phyloP scores from a whole-genome alignment of 306 rosid genomes.

The Mimosa pudica region DNA sequence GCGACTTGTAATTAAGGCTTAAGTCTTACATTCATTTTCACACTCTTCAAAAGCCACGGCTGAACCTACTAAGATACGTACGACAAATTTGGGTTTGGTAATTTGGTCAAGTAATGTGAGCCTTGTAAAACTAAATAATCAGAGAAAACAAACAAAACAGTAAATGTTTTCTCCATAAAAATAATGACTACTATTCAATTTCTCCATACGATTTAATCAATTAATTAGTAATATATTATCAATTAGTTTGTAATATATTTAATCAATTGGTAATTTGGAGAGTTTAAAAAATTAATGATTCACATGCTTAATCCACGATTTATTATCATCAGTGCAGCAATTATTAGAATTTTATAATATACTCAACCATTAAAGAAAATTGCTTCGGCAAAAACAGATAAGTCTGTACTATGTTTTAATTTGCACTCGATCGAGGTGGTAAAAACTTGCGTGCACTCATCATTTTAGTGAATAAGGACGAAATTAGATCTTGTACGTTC shows the following conservation, averaged over 20 bases:
- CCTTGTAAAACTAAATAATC: neutral
- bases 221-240: too few species aligned
- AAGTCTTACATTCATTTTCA: neutral
- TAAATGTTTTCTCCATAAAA: neutral
- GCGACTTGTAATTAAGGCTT: neutral
- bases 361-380: neutral
- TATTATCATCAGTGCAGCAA: neutral
- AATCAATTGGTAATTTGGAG: too few species aligned
- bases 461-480: neutral
- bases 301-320: neutral
- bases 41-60: neutral
- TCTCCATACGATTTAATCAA: neutral
- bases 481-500: neutral
- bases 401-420: neutral
- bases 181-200: neutral
- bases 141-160: neutral
- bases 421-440: neutral
- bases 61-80: neutral
- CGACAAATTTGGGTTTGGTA: neutral
- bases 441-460: conserved; percentile 42
- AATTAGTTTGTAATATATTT: too few species aligned
- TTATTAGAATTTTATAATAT: too few species aligned
- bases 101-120: neutral
- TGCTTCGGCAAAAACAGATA: neutral
- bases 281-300: neutral